A percentile compares a stretch with the other conserved stretches of the same genome.
phyloP scores from a whole-genome alignment of 2,329 filamentous ascomycete genomes.

The Curvularia spicifera region DNA sequence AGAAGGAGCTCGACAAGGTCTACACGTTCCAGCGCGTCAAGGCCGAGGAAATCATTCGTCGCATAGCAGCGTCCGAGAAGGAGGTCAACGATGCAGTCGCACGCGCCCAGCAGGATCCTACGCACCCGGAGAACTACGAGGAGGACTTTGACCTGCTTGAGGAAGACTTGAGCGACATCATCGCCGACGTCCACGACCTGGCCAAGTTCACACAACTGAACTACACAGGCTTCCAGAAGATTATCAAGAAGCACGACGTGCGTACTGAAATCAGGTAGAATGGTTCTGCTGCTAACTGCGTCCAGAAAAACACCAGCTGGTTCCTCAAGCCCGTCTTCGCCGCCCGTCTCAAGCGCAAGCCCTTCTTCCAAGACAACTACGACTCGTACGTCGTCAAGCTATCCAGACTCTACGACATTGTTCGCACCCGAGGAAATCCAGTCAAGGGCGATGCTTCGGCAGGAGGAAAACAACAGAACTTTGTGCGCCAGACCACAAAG shows the following conservation, averaged over 20 bases:
- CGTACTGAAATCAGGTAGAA: conserved; percentile 40
- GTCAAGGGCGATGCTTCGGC: conserved; percentile 90
- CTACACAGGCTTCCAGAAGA: conserved; percentile 99
- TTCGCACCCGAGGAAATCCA: conserved; percentile 90
- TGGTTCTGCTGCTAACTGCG: conserved; percentile 23
- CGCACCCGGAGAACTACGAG: conserved; percentile 66
- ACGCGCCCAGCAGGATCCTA: conserved; percentile 51
- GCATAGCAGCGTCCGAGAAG: conserved; percentile 84
- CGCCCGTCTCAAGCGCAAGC: conserved; percentile 89
- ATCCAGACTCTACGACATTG: conserved; percentile 92
- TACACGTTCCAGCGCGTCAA: conserved; percentile 98
- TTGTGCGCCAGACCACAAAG: conserved; percentile 96
- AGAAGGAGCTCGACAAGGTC: conserved; percentile 94
- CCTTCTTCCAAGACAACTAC: conserved; percentile 99
- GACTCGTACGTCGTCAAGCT: conserved; percentile 94
- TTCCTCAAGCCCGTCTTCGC: conserved; percentile 96
- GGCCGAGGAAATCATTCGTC: conserved; percentile 90
- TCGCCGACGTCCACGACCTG: conserved; percentile 96
- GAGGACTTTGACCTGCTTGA: conserved; percentile 94
- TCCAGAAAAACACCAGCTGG: conserved; percentile 90
- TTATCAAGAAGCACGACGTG: conserved; percentile 99
- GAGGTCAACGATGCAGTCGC: conserved; percentile 89
- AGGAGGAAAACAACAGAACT: conserved; percentile 91
- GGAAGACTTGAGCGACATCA: conserved; percentile 95
- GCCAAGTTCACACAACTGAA: conserved; percentile 98